phyloP scores from a whole-genome alignment of 2,329 filamentous ascomycete species.

The Talaromyces sp. region DNA sequence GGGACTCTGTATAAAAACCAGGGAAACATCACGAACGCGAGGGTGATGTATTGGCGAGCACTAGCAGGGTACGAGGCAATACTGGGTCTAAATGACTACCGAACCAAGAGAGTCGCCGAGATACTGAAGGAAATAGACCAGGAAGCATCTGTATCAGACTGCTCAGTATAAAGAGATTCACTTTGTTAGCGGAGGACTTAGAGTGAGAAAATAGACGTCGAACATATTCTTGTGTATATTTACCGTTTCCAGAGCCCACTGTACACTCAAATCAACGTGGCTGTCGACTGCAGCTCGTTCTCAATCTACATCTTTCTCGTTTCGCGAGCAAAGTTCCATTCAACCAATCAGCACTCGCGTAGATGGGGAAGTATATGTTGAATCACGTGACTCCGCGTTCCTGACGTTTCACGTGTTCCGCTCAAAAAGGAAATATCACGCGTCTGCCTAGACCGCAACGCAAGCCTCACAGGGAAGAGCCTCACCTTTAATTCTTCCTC shows the following conservation, averaged over 20 bases:
- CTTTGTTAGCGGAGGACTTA: no score
- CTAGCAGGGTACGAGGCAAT: neutral
- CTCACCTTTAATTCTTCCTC: slow-evolving; percentile 4
- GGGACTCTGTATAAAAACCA: slow-evolving; percentile 16
- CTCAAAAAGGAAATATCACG: slow-evolving; percentile 38
- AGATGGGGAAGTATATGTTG: neutral
- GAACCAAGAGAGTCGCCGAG: no score
- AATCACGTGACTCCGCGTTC: slow-evolving; percentile 40
- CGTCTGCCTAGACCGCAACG: slow-evolving; percentile 36
- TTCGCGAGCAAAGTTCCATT: neutral
- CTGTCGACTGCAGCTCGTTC: no score
- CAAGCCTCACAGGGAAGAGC: neutral
- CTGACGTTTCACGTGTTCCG: slow-evolving; percentile 18
- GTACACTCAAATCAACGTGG: no score
- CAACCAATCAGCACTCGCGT: neutral
- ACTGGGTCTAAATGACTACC: slow-evolving; percentile 11
- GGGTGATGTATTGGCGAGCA: slow-evolving; percentile 6
- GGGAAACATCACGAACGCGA: neutral
- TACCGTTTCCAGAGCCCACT: no score
- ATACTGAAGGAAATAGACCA: no score
- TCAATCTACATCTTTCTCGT: no score
- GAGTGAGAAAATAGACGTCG: no score
- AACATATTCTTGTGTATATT: no score
- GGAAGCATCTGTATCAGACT: no score
- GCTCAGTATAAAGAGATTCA: no score